phyloP scores from a whole-genome alignment of 192 early-diverging fungal species.

The Coemansia sp. region DNA sequence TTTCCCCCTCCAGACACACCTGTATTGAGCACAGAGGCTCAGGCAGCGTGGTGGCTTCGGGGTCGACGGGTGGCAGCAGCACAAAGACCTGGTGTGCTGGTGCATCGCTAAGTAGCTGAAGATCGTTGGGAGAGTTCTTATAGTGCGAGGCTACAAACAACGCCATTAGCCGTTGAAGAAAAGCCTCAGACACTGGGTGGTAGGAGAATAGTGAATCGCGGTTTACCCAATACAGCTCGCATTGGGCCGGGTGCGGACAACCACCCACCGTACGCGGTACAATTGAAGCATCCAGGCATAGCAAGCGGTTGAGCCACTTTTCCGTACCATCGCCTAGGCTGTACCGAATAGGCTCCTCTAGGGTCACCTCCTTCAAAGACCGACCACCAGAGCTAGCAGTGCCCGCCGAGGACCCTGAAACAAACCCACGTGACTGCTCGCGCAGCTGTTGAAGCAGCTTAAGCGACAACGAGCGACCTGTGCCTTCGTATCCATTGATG shows the following conservation, averaged over 20 bases:
- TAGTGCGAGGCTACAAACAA: conserved; percentile 98
- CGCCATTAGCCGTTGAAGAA: conserved; percentile 97
- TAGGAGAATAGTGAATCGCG: conserved; percentile 98
- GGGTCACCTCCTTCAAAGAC: conserved; percentile 83
- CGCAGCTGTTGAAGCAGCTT: conserved; percentile 95
- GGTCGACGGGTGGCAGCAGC: conserved; percentile 84
- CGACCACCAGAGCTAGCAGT: conserved; percentile 58
- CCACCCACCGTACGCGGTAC: conserved; percentile 72
- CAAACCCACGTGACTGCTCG: conserved; percentile 82
- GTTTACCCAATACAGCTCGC: conserved; percentile 95
- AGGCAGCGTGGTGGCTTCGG: conserved; percentile 67
- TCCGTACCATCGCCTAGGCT: conserved; percentile 83
- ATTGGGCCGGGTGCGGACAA: conserved; percentile 90
- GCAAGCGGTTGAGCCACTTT: conserved; percentile 90
- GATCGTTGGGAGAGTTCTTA: conserved; percentile 98
- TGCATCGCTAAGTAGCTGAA: conserved; percentile 96
- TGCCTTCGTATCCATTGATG: conserved; percentile 99
- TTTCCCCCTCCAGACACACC: conserved; percentile 92
- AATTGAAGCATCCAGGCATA: conserved; percentile 89
- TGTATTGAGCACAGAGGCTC: conserved; percentile 91
- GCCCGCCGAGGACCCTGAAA: conserved; percentile 31
- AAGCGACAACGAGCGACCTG: conserved; percentile 92
- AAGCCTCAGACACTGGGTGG: conserved; percentile 94
- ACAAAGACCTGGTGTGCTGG: conserved; percentile 98
- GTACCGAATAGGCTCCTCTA: conserved; percentile 96